Evolutionary conservation across 1,139 yeast species (phyloP).

Genomic region (Geotrichum candidum): DNA sequence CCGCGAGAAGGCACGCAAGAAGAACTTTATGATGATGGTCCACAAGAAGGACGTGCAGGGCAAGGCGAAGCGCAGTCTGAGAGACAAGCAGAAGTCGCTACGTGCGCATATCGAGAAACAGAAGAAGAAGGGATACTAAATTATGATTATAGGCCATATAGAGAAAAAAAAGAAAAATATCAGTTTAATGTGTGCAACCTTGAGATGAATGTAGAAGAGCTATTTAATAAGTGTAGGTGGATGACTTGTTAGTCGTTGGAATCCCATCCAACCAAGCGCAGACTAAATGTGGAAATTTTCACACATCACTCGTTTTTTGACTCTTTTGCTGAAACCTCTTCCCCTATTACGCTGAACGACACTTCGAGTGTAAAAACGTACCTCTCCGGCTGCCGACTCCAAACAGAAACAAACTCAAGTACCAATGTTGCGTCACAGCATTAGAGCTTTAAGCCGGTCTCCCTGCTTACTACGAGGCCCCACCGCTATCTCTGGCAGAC

Average conservation of each 20-base stretch:
- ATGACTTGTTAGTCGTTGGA: not conserved
- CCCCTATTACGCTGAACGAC: not conserved
- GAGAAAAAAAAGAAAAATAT: not conserved
- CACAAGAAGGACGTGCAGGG: slow-evolving; percentile 94
- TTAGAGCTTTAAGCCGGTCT: not conserved
- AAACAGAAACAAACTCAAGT: not conserved
- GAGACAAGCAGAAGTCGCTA: slow-evolving; percentile 83
- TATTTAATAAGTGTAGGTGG: not conserved
- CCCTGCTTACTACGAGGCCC: not conserved
- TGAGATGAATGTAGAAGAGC: not conserved
- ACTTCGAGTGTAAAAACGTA: not conserved
- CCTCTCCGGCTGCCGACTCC: not conserved
- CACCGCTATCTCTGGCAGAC: not conserved
- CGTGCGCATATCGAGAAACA: slow-evolving; percentile 83
- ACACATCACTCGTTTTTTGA: not conserved
- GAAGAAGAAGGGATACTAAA: slow-evolving; percentile 63
- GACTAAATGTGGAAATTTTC: not conserved
- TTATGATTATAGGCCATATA: not conserved
- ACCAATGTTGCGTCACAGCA: not conserved
- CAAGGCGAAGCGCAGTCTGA: slow-evolving; percentile 78
- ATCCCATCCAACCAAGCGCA: not conserved
- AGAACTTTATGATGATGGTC: slow-evolving; percentile 98
- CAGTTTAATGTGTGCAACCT: not conserved
- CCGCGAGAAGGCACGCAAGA: slow-evolving; percentile 92
- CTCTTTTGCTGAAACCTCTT: not conserved